Percentiles rank a stretch among this genome's conserved stretches.
phyloP scores from a whole-genome alignment of 805 yeast genomes.

The Metschnikowia dekortorum region DNA sequence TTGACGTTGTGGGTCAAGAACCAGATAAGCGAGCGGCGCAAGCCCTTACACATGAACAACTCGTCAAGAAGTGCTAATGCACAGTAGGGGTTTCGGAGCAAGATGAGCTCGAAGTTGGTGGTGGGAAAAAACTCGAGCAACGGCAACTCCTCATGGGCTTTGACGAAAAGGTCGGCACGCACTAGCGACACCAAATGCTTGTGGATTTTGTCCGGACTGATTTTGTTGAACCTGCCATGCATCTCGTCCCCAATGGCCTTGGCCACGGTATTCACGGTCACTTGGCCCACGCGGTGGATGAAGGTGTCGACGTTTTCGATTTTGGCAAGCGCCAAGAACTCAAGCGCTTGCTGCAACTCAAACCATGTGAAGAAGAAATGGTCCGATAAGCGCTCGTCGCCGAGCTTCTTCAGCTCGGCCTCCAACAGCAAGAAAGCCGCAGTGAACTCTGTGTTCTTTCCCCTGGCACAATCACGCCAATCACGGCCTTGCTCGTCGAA shows the following conservation, averaged over 20 bases:
- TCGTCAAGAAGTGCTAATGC: constrained; percentile 62
- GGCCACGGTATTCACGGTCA: constrained; percentile 46
- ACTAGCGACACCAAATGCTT: constrained; percentile 39
- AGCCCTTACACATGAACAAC: constrained; percentile 63
- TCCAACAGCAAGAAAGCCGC: constrained; percentile 18
- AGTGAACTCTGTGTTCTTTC: constrained; percentile 38
- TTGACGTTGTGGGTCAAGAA: constrained; percentile 56
- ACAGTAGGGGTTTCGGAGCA: constrained; percentile 48
- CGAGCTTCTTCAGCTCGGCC: constrained; percentile 12
- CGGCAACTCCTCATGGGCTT: constrained; percentile 23
- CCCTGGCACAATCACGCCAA: constrained; percentile 71
- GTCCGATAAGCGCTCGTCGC: constrained; percentile 19
- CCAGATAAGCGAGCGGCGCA: constrained; percentile 62
- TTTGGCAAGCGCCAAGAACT: constrained; percentile 20
- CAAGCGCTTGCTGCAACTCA: constrained; percentile 22
- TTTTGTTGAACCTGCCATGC: constrained; percentile 17
- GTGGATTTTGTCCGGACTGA: constrained; percentile 51
- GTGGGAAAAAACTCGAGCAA: constrained; percentile 29
- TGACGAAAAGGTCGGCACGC: constrained; percentile 21
- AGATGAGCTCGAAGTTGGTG: constrained; percentile 47
- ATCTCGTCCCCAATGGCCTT: constrained; percentile 31
- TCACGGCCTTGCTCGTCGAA: constrained; percentile 61
- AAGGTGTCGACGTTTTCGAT: constrained; percentile 24
- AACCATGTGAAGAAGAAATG: constrained; percentile 26
- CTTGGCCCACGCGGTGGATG: constrained; percentile 31